phyloP scores from a whole-genome alignment of 1,284 basidiomycete genomes.

The Neolentinus lepideus region DNA sequence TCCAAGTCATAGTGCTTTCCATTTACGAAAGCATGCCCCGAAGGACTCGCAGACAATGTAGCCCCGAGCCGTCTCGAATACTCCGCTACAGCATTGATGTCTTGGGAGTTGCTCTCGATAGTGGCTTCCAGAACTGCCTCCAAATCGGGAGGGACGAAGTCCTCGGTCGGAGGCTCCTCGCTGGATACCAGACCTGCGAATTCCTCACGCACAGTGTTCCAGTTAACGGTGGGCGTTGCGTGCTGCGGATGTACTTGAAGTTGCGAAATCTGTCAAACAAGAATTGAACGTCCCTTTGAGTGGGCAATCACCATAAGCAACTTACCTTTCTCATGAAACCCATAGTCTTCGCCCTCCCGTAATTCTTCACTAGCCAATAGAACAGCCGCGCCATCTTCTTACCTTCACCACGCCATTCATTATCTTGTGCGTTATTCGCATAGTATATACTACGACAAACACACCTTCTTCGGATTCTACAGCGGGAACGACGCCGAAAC shows the following conservation, averaged over 20 bases:
- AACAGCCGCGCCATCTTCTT: conserved; percentile 67
- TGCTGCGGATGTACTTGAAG: conserved; percentile 23
- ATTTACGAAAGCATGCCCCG: conserved; percentile 79
- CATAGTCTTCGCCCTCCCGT: conserved; percentile 58
- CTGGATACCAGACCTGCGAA: conserved; percentile 29
- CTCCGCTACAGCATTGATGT: conserved; percentile 33
- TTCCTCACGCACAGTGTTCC: conserved; percentile 31
- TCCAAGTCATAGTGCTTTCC: conserved; percentile 72
- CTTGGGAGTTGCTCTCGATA: conserved; percentile 15
- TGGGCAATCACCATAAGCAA: no score
- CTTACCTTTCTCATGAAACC: conserved; percentile 52
- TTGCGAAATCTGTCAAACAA: conserved; percentile 26
- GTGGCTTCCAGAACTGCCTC: conserved; percentile 33
- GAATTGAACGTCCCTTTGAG: no score
- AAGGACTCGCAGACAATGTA: conserved; percentile 25
- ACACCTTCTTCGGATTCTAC: conserved; percentile 51
- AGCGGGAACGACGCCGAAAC: conserved; percentile 80
- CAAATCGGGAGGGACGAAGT: conserved; percentile 27
- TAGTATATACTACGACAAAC: no score
- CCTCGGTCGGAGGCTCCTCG: conserved; percentile 13
- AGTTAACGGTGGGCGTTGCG: conserved; percentile 32
- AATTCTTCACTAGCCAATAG: conserved; percentile 57
- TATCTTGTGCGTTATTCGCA: conserved; percentile 2
- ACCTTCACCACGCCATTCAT: conserved; percentile 29
- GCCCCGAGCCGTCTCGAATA: conserved; percentile 53